Evolutionary conservation across 176 grass and related monocot species (phyloP).

Genomic region (Musa acuminata): DNA sequence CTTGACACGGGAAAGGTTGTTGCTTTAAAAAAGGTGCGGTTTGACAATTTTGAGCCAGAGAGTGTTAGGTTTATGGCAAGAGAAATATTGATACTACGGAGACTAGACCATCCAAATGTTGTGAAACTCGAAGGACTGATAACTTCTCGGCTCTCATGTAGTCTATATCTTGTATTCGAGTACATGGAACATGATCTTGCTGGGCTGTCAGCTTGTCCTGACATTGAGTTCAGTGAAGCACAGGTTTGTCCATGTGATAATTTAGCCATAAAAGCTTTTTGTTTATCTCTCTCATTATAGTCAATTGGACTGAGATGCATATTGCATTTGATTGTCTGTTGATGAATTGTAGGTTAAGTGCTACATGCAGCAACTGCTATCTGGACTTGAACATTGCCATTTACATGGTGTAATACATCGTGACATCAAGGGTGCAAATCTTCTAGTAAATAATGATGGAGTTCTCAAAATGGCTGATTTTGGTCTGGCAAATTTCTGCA

Average conservation of each 20-base stretch:
- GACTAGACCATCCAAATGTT: constrained; percentile 85
- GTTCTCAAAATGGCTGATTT: constrained; percentile 94
- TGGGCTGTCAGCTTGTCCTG: constrained; percentile 72
- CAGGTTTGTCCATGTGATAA: constrained; percentile 37
- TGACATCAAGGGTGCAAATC: constrained; percentile 93
- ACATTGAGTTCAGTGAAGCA: constrained; percentile 74
- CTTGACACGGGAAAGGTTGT: constrained; percentile 72
- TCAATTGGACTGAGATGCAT: no score
- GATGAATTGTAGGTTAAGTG: constrained; percentile 64
- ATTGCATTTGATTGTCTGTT: constrained; percentile 1
- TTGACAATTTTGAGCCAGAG: constrained; percentile 91
- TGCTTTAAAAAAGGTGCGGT: constrained; percentile 91
- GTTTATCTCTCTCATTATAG: neutral
- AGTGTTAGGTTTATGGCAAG: constrained; percentile 91
- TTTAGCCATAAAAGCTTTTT: neutral
- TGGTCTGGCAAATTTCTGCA: constrained; percentile 77
- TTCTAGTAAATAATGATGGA: constrained; percentile 85
- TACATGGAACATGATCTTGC: constrained; percentile 99
- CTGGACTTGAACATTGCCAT: constrained; percentile 81
- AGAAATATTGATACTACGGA: constrained; percentile 85
- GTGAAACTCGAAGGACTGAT: constrained; percentile 95
- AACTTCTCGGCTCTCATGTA: constrained; percentile 69
- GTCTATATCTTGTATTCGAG: constrained; percentile 94
- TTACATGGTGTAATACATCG: constrained; percentile 64
- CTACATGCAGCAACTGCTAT: constrained; percentile 87